A percentile compares a stretch with the other conserved stretches of the same genome.
phyloP scores from a whole-genome alignment of 441 rosid species.

The Corymbia calophylla region DNA sequence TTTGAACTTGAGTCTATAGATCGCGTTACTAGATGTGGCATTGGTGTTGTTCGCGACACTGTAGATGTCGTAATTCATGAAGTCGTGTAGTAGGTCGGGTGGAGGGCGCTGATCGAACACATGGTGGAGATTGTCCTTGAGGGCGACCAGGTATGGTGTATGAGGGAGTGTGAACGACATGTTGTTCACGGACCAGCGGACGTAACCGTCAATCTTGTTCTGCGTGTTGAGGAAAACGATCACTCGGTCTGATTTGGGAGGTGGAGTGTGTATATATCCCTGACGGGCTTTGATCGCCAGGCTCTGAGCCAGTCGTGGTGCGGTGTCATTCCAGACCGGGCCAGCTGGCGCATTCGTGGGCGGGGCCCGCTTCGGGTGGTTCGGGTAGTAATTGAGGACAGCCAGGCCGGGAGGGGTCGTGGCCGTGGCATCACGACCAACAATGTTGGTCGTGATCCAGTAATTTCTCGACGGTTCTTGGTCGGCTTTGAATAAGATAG shows the following conservation, averaged over 20 bases:
- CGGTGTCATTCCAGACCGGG: slow-evolving; percentile 37
- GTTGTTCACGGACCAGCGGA: slow-evolving; percentile 59
- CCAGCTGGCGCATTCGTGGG: slow-evolving; percentile 33
- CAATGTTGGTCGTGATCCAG: slow-evolving; percentile 53
- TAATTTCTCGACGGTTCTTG: slow-evolving; percentile 54
- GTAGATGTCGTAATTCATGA: slow-evolving; percentile 20
- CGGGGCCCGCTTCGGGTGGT: slow-evolving; percentile 37
- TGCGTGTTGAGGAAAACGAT: slow-evolving; percentile 61
- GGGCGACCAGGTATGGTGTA: slow-evolving; percentile 54
- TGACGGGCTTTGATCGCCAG: slow-evolving; percentile 37
- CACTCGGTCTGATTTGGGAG: slow-evolving; percentile 28
- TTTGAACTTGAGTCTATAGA: slow-evolving; percentile 40
- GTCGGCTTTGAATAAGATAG: slow-evolving; percentile 50
- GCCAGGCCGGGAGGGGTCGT: slow-evolving; percentile 40
- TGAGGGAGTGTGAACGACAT: slow-evolving; percentile 47
- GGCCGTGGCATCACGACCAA: slow-evolving; percentile 29
- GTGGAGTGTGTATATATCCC: slow-evolving; percentile 32
- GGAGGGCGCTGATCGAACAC: slow-evolving; percentile 37
- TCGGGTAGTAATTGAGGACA: slow-evolving; percentile 52
- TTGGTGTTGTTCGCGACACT: slow-evolving; percentile 9
- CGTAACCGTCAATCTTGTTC: slow-evolving; percentile 26
- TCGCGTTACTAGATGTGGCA: slow-evolving; percentile 24
- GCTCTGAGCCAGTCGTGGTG: slow-evolving; percentile 38
- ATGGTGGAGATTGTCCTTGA: slow-evolving; percentile 29
- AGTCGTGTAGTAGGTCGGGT: slow-evolving; percentile 30